These are phyloP conservation scores for Mycocentrospora acerina DNA, from an alignment of 2,329 filamentous ascomycete species.

Conservation along the genomic window DNA sequence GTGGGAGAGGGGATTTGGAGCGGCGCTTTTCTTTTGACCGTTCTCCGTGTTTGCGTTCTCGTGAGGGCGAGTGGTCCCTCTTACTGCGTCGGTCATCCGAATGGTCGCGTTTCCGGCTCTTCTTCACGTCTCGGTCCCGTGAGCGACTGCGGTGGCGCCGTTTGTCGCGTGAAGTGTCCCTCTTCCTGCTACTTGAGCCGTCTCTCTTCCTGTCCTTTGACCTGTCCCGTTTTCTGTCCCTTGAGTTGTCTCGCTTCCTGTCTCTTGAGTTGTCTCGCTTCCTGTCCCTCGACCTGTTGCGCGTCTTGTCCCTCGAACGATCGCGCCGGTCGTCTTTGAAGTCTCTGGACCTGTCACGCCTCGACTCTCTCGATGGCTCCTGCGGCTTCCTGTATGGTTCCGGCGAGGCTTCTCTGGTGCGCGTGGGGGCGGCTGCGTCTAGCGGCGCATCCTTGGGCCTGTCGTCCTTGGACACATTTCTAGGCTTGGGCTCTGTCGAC, in stretches of 20 bases:
- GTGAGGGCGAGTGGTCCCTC: conserved; percentile 18
- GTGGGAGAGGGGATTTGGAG: conserved; percentile 28
- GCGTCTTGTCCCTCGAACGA: conserved; percentile 17
- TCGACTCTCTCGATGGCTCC: conserved; percentile 16
- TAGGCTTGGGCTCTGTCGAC: conserved; percentile 12
- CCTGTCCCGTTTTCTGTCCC: conserved; percentile 18
- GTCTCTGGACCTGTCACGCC: conserved; percentile 12
- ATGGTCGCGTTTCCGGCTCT: conserved; percentile 11
- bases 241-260: conserved; percentile 8
- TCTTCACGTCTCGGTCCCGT: conserved; percentile 4
- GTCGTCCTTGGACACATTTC: conserved; percentile 6
- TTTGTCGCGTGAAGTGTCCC: conserved; percentile 3
- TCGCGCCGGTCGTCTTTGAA: conserved; percentile 7
- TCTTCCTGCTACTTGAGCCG: too few species aligned
- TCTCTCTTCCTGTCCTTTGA: conserved; percentile 11
- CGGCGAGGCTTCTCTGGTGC: conserved; percentile 22
- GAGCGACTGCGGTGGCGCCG: conserved; percentile 13
- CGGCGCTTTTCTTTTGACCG: conserved; percentile 15
- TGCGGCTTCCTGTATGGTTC: conserved; percentile 32
- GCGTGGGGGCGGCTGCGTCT: conserved; percentile 9
- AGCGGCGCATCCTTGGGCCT: conserved; percentile 14
- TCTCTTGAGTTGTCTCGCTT: conserved; percentile 15
- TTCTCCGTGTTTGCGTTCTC: conserved; percentile 18
- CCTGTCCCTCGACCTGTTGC: conserved; percentile 19
- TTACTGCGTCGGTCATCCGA: conserved; percentile 15